Base-by-base conservation (phyloP, 2,329 filamentous ascomycete genomes). In the Clarireedia hainanense region DNA sequence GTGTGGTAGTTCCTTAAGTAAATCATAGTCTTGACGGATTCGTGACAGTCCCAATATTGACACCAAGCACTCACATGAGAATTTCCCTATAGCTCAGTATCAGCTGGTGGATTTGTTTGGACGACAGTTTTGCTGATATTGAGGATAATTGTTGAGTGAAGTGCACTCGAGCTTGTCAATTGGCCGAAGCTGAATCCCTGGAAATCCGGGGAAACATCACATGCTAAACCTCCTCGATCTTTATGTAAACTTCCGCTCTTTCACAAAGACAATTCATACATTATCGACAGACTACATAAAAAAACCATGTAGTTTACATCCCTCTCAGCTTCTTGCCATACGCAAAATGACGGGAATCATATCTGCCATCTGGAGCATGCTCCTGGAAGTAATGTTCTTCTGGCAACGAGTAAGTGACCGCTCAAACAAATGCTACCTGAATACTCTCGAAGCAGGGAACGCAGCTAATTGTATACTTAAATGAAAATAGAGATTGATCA, bases 321-420 rank as follows among this genome's bases (percentile, higher is more conserved):
- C 39, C 20, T 24, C n/a, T 15, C 34, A 36, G 6, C 34, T n/a
- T 14, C n/a, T 23, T 34, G n/a, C n/a, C 24, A 39, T 17, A 52
- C 26, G 48, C 45, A 58, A 54, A 43, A 69, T 69, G 67, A 57
- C 60, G 37, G 61, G 58, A 40, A 26, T 69, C 15, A 47, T 69
- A 15, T 63, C 58, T 17, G 75, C 78, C 45, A 68, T 85, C 57
- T 80, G 78, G 72, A 75, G 75, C 60, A 76, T 87, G 72, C 67
- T 86, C 37, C 68, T 81, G 36, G 83, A 87, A 60, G 81, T 87
- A 49, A 70, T 77, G 57, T 70, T 74, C 45, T 87, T 84, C 68
- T 87, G 83, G 83, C 76, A 77, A 68, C 74, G 75, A 68, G 84
- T 86, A 48, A 42, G 55, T 56, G 23, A 6, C 26, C 37, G 17